A percentile compares a stretch with the other conserved stretches of the same genome.
Evolutionary conservation across 2,329 filamentous ascomycete species (phyloP).

Genomic region (Leptoxyphium fumago): DNA sequence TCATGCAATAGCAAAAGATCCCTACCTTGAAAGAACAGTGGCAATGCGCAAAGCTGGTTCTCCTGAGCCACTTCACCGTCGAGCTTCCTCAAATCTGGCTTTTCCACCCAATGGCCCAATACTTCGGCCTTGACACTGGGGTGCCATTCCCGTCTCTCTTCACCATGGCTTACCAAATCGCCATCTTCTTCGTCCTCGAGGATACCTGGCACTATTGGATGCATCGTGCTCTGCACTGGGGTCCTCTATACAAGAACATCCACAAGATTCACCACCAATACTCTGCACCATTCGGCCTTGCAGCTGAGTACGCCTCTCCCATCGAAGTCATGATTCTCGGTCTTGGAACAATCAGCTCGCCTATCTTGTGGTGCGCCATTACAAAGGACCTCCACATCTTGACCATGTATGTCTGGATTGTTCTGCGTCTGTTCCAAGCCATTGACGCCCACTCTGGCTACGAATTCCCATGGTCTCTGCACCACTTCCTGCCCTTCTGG

Average conservation of each 20-base stretch:
- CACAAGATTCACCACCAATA: conserved; percentile 99
- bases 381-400: conserved; percentile 83
- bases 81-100: conserved; percentile 98
- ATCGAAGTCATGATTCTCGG: conserved; percentile 95
- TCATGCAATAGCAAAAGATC: conserved; percentile 50
- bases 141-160: conserved; percentile 76
- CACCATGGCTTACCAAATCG: conserved; percentile 84
- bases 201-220: conserved; percentile 98
- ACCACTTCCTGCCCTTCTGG: conserved; percentile 95
- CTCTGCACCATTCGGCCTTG: conserved; percentile 89
- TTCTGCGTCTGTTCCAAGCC: conserved; percentile 84
- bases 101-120: conserved; percentile 93
- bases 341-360: conserved; percentile 66
- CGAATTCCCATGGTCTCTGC: conserved; percentile 94
- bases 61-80: conserved; percentile 92
- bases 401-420: conserved; percentile 97
- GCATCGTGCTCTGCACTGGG: conserved; percentile 86
- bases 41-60: conserved; percentile 82
- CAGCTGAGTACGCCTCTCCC: conserved; percentile 92
- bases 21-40: conserved; percentile 89
- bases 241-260: conserved; percentile 85
- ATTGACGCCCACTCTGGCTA: conserved; percentile 97
- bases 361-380: conserved; percentile 68
- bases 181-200: conserved; percentile 88
- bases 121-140: conserved; percentile 72